phyloP scores from a whole-genome alignment of 257 asterid species.

The Plantago major region DNA sequence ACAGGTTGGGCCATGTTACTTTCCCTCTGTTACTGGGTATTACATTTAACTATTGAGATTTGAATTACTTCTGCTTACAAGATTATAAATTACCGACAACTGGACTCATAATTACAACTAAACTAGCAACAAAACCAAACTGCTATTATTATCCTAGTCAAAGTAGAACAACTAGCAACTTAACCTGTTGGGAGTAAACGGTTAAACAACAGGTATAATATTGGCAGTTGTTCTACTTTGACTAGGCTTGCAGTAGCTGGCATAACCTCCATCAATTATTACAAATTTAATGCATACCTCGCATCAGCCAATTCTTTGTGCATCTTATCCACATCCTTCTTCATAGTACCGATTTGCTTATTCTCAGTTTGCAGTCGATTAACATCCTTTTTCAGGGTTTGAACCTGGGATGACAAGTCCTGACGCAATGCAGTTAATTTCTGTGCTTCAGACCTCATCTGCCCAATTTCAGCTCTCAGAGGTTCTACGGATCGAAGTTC shows the following conservation, averaged over 20 bases:
- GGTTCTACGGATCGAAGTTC: constrained; percentile 65
- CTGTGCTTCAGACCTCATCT: constrained; percentile 64
- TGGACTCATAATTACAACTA: too few species aligned
- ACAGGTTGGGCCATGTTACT: too few species aligned
- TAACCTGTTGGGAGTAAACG: too few species aligned
- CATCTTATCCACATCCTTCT: constrained; percentile 64
- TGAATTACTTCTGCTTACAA: too few species aligned
- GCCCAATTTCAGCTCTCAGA: constrained; percentile 54
- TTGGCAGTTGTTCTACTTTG: too few species aligned
- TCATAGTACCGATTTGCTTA: constrained; percentile 53
- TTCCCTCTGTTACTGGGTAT: too few species aligned
- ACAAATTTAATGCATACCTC: constrained; percentile 40
- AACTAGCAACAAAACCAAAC: too few species aligned
- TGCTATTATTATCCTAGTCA: too few species aligned
- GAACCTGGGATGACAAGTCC: constrained; percentile 61
- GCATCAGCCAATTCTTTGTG: constrained; percentile 63
- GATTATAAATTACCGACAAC: too few species aligned
- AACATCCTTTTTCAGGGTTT: constrained; percentile 60
- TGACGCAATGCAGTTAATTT: constrained; percentile 48
- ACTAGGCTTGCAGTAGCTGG: not conserved
- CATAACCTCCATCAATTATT: not conserved
- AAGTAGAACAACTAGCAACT: too few species aligned
- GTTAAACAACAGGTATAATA: too few species aligned
- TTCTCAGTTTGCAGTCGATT: constrained; percentile 55
- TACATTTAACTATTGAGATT: too few species aligned